A percentile compares a stretch with the other conserved stretches of the same genome.
Evolutionary conservation across 2,329 filamentous ascomycete genomes (phyloP).

Genomic region (Aureobasidium sp.): DNA sequence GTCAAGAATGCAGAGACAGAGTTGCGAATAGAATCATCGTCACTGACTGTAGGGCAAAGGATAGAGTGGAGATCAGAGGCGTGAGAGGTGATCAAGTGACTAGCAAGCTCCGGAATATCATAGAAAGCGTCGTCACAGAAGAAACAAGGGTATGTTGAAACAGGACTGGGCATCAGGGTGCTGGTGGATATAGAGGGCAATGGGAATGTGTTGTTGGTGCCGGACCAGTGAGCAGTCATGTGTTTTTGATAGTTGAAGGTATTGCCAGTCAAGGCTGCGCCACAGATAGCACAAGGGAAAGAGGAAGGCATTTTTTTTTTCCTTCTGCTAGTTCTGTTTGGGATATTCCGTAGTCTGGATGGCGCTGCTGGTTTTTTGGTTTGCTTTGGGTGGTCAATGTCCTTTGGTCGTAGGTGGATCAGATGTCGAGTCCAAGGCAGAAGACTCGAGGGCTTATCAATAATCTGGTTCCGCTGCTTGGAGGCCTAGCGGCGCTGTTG

Average conservation of each 20-base stretch:
- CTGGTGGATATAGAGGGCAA: neutral
- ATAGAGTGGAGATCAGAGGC: neutral
- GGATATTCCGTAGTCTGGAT: neutral
- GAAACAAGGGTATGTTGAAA: neutral
- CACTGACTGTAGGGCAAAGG: neutral
- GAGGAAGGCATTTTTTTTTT: neutral
- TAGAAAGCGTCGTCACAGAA: neutral
- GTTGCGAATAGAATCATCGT: neutral
- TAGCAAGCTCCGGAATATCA: neutral
- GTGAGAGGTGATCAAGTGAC: neutral
- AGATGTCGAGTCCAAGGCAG: neutral
- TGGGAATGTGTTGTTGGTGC: neutral
- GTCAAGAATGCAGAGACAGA: neutral
- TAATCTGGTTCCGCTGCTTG: neutral
- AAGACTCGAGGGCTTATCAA: neutral
- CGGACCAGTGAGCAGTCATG: neutral
- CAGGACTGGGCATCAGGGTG: neutral
- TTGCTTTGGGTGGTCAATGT: neutral
- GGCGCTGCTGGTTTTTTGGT: neutral
- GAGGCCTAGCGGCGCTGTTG: neutral
- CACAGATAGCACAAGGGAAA: neutral
- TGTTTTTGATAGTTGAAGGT: neutral
- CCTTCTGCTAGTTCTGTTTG: neutral
- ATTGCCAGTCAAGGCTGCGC: neutral
- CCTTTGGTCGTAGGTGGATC: neutral